Percentiles rank a stretch among this genome's conserved stretches.
Evolutionary conservation across 1,284 basidiomycete species (phyloP).

Genomic region (Tausonia pullulans): DNA sequence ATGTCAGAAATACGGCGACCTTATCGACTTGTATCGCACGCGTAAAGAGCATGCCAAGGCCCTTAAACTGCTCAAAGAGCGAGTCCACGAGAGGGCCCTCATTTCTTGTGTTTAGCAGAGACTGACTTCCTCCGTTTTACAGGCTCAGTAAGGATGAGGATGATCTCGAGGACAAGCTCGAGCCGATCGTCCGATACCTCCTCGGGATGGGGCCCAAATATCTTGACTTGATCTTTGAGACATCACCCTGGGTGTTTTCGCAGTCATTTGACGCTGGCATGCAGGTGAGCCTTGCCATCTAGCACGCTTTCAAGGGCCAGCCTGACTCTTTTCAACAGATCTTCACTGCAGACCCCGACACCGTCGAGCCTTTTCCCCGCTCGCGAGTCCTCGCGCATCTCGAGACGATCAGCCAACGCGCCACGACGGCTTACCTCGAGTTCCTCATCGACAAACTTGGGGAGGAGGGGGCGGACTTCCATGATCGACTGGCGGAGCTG

Average conservation of each 20-base stretch:
- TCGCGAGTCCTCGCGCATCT: conserved; percentile 64
- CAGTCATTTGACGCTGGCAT: conserved; percentile 60
- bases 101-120: background rate
- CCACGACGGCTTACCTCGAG: conserved; percentile 75
- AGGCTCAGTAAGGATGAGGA: conserved; percentile 70
- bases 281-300: conserved; percentile 42
- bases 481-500: conserved; percentile 77
- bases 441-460: conserved; percentile 63
- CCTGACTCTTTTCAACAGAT: conserved; percentile 44
- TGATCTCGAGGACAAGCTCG: conserved; percentile 65
- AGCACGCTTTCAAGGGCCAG: background rate
- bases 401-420: conserved; percentile 51
- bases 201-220: conserved; percentile 78
- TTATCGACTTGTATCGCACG: conserved; percentile 83
- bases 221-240: conserved; percentile 63
- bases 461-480: conserved; percentile 58
- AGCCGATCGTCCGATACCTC: conserved; percentile 77
- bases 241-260: conserved; percentile 73
- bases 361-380: conserved; percentile 69
- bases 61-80: conserved; percentile 68
- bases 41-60: conserved; percentile 93
- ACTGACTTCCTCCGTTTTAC: background rate
- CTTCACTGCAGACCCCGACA: conserved; percentile 74
- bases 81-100: conserved; percentile 26
- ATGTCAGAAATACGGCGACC: conserved; percentile 71